These are phyloP conservation scores for Strombidium stylifer DNA, from an alignment of 73 alveolate genomes.

Conservation along the genomic window DNA sequence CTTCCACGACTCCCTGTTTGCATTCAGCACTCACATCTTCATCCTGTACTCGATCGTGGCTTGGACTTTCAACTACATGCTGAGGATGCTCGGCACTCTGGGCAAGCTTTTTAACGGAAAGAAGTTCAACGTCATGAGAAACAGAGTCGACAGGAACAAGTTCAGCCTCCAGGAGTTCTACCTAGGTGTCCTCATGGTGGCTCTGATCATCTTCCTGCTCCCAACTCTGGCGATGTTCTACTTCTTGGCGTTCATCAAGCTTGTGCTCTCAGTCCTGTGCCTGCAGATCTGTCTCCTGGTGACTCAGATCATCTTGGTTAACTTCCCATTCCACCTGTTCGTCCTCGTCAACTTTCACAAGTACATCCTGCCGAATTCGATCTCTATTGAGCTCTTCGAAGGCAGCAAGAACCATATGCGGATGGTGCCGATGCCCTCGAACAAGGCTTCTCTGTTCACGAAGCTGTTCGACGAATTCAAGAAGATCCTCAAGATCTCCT, in stretches of 20 bases:
- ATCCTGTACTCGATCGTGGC: slow-evolving; percentile 39
- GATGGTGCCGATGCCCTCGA: slow-evolving; percentile 2
- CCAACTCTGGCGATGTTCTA: slow-evolving; percentile 81
- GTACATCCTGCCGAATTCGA: slow-evolving; percentile 23
- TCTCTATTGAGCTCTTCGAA: neutral
- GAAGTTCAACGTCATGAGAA: slow-evolving; percentile 53
- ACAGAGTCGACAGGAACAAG: slow-evolving; percentile 26
- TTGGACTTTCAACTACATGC: slow-evolving; percentile 30
- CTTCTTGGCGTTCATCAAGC: slow-evolving; percentile 17
- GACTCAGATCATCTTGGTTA: neutral
- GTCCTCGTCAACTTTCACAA: neutral
- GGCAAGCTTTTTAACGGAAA: slow-evolving; percentile 44
- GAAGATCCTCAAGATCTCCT: no score
- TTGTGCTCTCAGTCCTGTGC: slow-evolving; percentile 23
- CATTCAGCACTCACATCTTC: slow-evolving; percentile 62
- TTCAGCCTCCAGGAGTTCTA: slow-evolving; percentile 38
- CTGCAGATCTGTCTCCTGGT: slow-evolving; percentile 19
- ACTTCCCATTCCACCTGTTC: slow-evolving; percentile 46
- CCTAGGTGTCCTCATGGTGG: slow-evolving; percentile 70
- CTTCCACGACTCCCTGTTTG: slow-evolving; percentile 56
- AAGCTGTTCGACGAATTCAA: slow-evolving; percentile 24
- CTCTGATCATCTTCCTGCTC: slow-evolving; percentile 65
- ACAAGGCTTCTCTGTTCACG: slow-evolving; percentile 2
- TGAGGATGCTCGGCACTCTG: slow-evolving; percentile 29
- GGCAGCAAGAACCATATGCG: no score